These are phyloP conservation scores for Tylopilus rubrobrunneus DNA, from an alignment of 768 basidiomycete genomes.

Conservation along the genomic window DNA sequence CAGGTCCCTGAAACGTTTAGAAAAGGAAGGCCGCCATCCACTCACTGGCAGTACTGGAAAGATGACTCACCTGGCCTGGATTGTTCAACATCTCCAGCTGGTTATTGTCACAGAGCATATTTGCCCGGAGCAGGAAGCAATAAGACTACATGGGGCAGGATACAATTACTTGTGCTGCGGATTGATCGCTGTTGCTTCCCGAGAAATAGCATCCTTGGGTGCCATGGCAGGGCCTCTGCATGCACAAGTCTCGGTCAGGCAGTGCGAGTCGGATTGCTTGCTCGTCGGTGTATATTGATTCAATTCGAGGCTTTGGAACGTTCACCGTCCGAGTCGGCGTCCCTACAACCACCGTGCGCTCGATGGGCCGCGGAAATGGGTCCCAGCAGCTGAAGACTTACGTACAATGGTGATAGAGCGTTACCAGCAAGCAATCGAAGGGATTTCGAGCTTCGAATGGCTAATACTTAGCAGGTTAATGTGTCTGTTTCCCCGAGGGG, in stretches of 20 bases:
- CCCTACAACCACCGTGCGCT: neutral
- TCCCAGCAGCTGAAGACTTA: neutral
- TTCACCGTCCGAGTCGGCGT: neutral
- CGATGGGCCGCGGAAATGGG: neutral
- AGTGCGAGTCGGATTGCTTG: neutral
- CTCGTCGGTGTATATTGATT: neutral
- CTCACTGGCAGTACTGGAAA: neutral
- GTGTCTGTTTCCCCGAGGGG: slow-evolving; percentile 1
- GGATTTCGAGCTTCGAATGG: neutral
- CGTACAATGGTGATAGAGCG: slow-evolving; percentile 1
- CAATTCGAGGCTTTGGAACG: neutral
- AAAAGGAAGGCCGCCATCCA: neutral
- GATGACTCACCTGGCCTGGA: neutral
- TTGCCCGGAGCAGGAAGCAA: neutral
- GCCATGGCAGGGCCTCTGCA: no score
- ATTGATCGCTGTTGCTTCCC: neutral
- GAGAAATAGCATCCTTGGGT: neutral
- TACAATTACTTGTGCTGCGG: neutral
- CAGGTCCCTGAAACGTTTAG: neutral
- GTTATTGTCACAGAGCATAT: neutral
- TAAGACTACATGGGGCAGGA: neutral
- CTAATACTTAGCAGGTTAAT: neutral
- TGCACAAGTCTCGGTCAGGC: neutral
- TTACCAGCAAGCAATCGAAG: neutral
- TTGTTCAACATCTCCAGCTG: neutral